Conservation (phyloP, 257 asterid species). For the Solanum pinnatisectum region DNA sequence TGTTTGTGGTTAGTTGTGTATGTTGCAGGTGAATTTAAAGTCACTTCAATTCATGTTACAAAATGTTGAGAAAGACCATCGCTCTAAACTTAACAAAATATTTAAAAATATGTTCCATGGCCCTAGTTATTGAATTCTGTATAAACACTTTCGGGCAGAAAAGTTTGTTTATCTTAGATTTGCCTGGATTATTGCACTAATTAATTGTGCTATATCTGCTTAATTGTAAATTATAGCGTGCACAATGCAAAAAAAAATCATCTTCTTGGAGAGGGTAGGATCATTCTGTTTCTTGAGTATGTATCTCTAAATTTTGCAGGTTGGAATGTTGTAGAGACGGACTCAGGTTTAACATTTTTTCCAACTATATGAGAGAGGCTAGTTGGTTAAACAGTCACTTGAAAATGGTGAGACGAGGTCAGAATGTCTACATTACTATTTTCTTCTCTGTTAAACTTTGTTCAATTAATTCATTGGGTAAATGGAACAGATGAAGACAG, state of each 20-base stretch:
- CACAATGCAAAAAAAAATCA: not conserved
- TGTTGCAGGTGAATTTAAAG: constrained; percentile 46
- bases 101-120: not conserved
- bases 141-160: not conserved
- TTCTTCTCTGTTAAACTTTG: not conserved
- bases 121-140: not conserved
- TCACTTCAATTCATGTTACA: constrained; percentile 30
- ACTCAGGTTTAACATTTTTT: not conserved
- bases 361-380: not conserved
- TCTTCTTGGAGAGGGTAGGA: not conserved
- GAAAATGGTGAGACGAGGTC: not conserved
- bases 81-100: not conserved
- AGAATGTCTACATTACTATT: not conserved
- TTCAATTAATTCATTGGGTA: not conserved
- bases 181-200: not conserved
- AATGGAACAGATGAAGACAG: not conserved
- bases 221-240: not conserved
- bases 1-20: constrained; percentile 65
- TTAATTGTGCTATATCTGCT: not conserved
- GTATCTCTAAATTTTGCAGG: not conserved
- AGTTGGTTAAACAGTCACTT: not conserved
- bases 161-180: not conserved
- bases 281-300: not conserved
- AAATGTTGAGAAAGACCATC: not conserved
- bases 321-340: not conserved